Evolutionary conservation across 352 stramenopile genomes (phyloP), one percentile per base, ranked within the genome.

Genomic region (Peronospora destructor): DNA sequence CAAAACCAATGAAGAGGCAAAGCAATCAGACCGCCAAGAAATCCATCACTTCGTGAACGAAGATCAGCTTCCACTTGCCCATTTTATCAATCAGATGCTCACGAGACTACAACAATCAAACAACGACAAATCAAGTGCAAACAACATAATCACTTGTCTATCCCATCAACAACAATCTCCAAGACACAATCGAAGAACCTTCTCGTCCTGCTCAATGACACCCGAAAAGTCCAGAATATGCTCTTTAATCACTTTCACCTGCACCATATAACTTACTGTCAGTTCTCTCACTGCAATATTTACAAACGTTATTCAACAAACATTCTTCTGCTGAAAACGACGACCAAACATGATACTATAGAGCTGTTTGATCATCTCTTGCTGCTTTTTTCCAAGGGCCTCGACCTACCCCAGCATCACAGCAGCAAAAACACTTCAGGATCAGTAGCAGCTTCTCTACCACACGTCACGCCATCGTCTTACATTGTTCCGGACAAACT

Each of bases 171-270:
- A 32, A 45, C 12, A 33, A 19, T 1, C 17, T 29, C 3, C 16
- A 50, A n/a, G 13, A 9, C 8, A 36, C 2, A 39, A 32, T 16
- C 9, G 19, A 23, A 10, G 33, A 38, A 86, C 77, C 70, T 85
- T 87, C 10, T 84, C 66, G 54, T 84, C 72, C 29, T 79, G 70
- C 23, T 88, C 68, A 51, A 62, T 42, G 26, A 68, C 67, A 36
- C 81, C 81, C 11, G 77, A 82, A 56, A 89, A 91, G 25, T 87
- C 76, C 33, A 91, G 61, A 45, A 91, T 73, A 33, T 91, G 77
- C 49, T 89, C 72, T 61, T 89, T 91, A 44, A 88, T 87, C 21
- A 68, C 45, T 59, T 84, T 85, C 43, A 88, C 56, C 81, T 91
- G 59, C n/a, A 35, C 0, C 4, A 7, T 16, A 26, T 38, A 32